These are phyloP conservation scores for Ophiosphaerella korrae DNA, from an alignment of 2,329 filamentous ascomycete genomes.

Conservation along the genomic window DNA sequence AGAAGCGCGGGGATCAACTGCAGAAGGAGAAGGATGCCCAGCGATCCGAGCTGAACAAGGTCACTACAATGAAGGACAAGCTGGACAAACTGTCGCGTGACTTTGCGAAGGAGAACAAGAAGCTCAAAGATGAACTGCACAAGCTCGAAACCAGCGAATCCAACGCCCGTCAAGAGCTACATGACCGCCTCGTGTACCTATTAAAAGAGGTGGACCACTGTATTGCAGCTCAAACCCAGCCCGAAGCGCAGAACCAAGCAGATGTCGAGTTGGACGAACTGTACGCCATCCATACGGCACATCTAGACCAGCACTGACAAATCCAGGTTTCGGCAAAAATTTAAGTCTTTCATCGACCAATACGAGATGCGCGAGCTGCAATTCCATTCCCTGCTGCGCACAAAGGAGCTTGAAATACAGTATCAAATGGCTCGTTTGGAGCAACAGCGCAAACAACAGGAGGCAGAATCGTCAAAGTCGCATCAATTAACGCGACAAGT, in stretches of 20 bases:
- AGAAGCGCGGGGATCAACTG: constrained; percentile 89
- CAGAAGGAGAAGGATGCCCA: constrained; percentile 96
- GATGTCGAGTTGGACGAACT: constrained; percentile 89
- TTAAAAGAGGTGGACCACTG: constrained; percentile 86
- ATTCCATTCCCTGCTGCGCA: constrained; percentile 88
- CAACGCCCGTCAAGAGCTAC: constrained; percentile 79
- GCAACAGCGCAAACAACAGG: constrained; percentile 85
- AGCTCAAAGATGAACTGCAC: constrained; percentile 91
- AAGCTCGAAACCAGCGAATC: constrained; percentile 86
- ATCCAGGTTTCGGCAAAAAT: constrained; percentile 69
- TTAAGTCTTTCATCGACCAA: constrained; percentile 94
- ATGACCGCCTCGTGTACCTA: constrained; percentile 80
- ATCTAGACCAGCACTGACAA: constrained; percentile 12
- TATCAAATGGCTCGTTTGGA: constrained; percentile 88
- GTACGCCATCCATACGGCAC: constrained; percentile 58
- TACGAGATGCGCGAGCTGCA: constrained; percentile 95
- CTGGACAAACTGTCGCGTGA: constrained; percentile 95
- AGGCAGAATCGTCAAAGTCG: constrained; percentile 78
- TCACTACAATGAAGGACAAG: constrained; percentile 90
- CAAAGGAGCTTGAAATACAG: constrained; percentile 94
- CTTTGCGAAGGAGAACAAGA: constrained; percentile 95
- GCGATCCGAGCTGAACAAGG: constrained; percentile 86
- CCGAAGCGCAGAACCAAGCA: constrained; percentile 73
- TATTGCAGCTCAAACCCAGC: constrained; percentile 83
- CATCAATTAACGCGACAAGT: constrained; percentile 89